Conservation (phyloP, 2,329 filamentous ascomycete species). For the Ampelomyces quisqualis region DNA sequence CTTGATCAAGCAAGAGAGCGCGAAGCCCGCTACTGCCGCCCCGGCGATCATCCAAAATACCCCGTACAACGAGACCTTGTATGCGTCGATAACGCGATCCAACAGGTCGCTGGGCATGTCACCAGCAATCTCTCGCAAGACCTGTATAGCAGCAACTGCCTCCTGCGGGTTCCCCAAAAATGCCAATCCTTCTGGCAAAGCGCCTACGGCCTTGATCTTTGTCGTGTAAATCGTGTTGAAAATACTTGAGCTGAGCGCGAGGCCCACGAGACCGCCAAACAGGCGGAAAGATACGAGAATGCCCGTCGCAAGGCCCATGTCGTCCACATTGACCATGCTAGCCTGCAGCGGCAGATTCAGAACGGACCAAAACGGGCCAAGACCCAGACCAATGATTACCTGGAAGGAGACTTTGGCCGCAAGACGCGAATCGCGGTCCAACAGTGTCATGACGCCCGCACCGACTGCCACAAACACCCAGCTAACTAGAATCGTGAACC, state of each 20-base stretch:
- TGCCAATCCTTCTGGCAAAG: background rate
- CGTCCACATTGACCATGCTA: slow-evolving; percentile 34
- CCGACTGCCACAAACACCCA: slow-evolving; percentile 61
- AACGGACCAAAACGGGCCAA: slow-evolving; percentile 10
- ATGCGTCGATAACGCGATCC: background rate
- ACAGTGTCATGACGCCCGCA: slow-evolving; percentile 53
- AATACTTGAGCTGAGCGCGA: slow-evolving; percentile 38
- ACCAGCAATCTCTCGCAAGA: background rate
- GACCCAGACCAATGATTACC: slow-evolving; percentile 12
- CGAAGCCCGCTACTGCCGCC: background rate
- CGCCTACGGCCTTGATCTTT: background rate
- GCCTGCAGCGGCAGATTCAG: slow-evolving; percentile 40
- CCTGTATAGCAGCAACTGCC: background rate
- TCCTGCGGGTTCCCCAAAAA: background rate
- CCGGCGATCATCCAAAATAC: background rate
- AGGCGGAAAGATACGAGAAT: slow-evolving; percentile 40
- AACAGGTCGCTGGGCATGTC: background rate
- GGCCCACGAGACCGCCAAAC: slow-evolving; percentile 43
- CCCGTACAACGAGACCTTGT: background rate
- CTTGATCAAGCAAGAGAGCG: background rate
- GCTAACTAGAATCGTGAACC: slow-evolving; percentile 59
- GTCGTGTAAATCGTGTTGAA: slow-evolving; percentile 25
- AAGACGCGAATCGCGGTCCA: background rate
- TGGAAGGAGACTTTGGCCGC: slow-evolving; percentile 4
- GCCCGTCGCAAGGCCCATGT: slow-evolving; percentile 41